A percentile compares a stretch with the other conserved stretches of the same genome.
These are phyloP conservation scores for Magnusiomyces clavatus DNA, from an alignment of 1,139 yeast species.

Conservation along the genomic window DNA sequence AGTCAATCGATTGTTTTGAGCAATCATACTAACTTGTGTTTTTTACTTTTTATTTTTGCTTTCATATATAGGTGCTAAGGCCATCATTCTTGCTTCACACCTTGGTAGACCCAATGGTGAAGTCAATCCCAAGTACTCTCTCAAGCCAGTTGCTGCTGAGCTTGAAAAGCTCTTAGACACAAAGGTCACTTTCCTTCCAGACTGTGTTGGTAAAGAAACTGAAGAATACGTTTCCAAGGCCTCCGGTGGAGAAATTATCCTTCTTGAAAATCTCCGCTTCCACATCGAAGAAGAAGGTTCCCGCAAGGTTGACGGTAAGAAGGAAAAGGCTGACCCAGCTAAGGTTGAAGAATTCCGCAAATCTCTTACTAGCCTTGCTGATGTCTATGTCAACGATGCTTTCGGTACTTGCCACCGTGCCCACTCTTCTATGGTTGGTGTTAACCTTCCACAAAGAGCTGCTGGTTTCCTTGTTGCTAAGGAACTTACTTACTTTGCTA, in stretches of 20 bases:
- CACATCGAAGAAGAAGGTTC: slow-evolving; percentile 97
- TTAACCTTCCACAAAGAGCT: slow-evolving; percentile 87
- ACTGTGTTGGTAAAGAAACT: slow-evolving; percentile 85
- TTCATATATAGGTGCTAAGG: slow-evolving; percentile 52
- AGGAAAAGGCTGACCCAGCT: slow-evolving; percentile 81
- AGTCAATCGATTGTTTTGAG: no score
- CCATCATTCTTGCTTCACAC: slow-evolving; percentile 85
- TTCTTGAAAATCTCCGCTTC: slow-evolving; percentile 93
- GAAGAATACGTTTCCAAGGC: slow-evolving; percentile 68
- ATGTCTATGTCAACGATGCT: slow-evolving; percentile 94
- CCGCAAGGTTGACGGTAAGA: slow-evolving; percentile 78
- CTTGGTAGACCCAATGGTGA: slow-evolving; percentile 98
- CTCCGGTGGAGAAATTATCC: slow-evolving; percentile 61
- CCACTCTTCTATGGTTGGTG: slow-evolving; percentile 96
- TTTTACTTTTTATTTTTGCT: neutral
- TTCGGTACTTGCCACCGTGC: slow-evolving; percentile 99
- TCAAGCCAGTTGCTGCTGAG: slow-evolving; percentile 87
- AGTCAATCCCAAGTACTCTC: slow-evolving; percentile 70
- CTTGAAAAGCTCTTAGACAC: slow-evolving; percentile 63
- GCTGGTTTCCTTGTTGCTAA: slow-evolving; percentile 96
- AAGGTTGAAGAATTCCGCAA: slow-evolving; percentile 79
- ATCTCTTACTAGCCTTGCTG: slow-evolving; percentile 82
- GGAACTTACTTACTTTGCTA: slow-evolving; percentile 92
- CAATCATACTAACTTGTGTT: neutral
- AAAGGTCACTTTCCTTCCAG: slow-evolving; percentile 69